Percentiles rank a stretch among this genome's conserved stretches.
These are phyloP conservation scores for Posidonia australis DNA, from an alignment of 106 monocot species.

Conservation along the genomic window DNA sequence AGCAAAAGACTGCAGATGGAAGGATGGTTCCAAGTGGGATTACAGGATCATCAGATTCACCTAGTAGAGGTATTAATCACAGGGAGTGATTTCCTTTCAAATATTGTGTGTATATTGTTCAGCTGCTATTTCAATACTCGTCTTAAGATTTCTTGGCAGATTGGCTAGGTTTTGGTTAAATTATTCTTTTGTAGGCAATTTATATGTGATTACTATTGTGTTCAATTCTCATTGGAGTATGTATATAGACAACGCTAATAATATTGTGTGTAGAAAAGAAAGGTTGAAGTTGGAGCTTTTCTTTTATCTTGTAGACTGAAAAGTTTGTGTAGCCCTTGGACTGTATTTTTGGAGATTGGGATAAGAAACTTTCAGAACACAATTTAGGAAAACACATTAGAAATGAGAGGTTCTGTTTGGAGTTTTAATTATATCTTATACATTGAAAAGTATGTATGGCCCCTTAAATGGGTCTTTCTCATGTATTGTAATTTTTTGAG, in stretches of 20 bases:
- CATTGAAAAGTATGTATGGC: too few relatives aligned
- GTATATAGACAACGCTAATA: background rate
- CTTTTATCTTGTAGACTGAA: too few relatives aligned
- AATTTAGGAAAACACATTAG: too few relatives aligned
- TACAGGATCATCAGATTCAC: background rate
- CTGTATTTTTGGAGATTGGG: too few relatives aligned
- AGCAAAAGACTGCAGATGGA: constrained; percentile 39
- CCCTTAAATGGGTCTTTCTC: too few relatives aligned
- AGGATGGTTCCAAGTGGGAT: background rate
- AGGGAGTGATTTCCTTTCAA: background rate
- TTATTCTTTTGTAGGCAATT: constrained; percentile 1
- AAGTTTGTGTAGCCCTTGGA: too few relatives aligned
- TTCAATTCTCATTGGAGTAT: background rate
- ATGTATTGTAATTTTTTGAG: too few relatives aligned
- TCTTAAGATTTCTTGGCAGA: background rate
- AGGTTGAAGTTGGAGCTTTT: too few relatives aligned
- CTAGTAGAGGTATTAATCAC: background rate
- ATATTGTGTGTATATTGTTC: background rate
- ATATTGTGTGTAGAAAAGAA: background rate
- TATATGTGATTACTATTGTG: background rate
- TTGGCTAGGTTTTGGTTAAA: background rate
- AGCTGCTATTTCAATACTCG: background rate
- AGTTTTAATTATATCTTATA: too few relatives aligned
- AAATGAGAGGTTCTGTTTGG: too few relatives aligned
- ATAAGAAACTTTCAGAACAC: too few relatives aligned